Conservation (phyloP, 1,284 basidiomycete genomes). For the Microbotryum lychnidis-dioicae region DNA sequence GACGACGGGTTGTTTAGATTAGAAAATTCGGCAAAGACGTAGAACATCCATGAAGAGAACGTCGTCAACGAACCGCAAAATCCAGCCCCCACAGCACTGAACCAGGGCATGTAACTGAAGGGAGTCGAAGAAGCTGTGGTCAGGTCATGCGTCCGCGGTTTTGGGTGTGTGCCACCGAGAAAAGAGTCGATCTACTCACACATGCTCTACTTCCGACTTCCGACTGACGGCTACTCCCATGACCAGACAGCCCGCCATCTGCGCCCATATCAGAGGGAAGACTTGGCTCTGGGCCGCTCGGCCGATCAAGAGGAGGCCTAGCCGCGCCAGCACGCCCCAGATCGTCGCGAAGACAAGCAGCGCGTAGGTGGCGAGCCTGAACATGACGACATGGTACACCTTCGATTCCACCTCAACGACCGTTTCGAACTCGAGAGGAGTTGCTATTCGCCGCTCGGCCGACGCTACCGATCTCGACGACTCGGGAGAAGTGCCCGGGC, state of each 20-base stretch:
- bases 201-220: conserved; percentile 60
- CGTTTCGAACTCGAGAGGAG: too few relatives aligned
- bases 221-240: conserved; percentile 72
- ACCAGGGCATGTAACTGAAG: conserved; percentile 71
- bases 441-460: too few relatives aligned
- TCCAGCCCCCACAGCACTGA: conserved; percentile 82
- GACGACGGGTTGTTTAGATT: conserved; percentile 56
- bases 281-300: conserved; percentile 67
- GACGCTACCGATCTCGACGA: too few relatives aligned
- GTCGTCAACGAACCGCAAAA: conserved; percentile 95
- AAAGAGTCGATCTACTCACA: conserved; percentile 49
- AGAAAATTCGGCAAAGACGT: conserved; percentile 77
- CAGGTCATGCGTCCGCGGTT: background rate
- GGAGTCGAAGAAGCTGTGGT: background rate
- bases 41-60: conserved; percentile 90
- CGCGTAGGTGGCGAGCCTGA: conserved; percentile 31
- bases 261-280: conserved; percentile 77
- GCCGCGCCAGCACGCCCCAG: conserved; percentile 41
- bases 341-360: conserved; percentile 39
- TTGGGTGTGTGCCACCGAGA: too few relatives aligned
- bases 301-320: conserved; percentile 41
- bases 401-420: conserved; percentile 20
- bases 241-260: conserved; percentile 79
- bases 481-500: too few relatives aligned
- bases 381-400: conserved; percentile 30